These are phyloP conservation scores for Kurtzmaniella cleridarum DNA, from an alignment of 805 yeast species.

Conservation along the genomic window DNA sequence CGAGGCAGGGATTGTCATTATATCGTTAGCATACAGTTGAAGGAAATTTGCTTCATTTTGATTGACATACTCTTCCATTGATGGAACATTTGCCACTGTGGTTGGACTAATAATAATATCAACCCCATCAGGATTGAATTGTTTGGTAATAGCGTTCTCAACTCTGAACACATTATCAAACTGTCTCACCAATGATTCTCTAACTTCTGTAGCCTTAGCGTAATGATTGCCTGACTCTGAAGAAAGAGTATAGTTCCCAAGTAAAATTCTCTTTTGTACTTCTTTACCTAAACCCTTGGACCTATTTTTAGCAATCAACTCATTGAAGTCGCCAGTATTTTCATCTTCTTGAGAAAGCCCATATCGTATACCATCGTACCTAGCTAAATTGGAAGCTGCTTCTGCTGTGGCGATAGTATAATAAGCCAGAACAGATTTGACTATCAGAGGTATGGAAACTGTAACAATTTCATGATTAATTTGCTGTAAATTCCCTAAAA, in stretches of 20 bases:
- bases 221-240: conserved; percentile 74
- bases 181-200: conserved; percentile 57
- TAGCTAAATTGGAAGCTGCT: conserved; percentile 85
- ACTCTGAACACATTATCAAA: conserved; percentile 58
- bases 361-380: conserved; percentile 87
- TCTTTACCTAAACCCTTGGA: conserved; percentile 68
- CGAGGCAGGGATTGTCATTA: conserved; percentile 84
- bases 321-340: conserved; percentile 4
- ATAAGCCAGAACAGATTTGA: conserved; percentile 68
- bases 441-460: conserved; percentile 68
- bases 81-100: conserved; percentile 51
- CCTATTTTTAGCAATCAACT: conserved; percentile 45
- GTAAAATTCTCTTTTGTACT: conserved; percentile 73
- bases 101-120: conserved; percentile 79
- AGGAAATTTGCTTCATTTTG: conserved; percentile 41
- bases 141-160: conserved; percentile 31
- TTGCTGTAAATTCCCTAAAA: conserved; percentile 39
- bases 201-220: conserved; percentile 63
- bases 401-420: conserved; percentile 89
- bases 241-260: conserved; percentile 84
- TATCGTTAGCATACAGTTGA: conserved; percentile 72
- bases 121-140: conserved; percentile 24
- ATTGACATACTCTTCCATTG: conserved; percentile 37
- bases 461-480: conserved; percentile 51
- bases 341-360: conserved; percentile 46